Base-by-base conservation (phyloP, 2,329 filamentous ascomycete genomes). In the Paradendryphiella salina region DNA sequence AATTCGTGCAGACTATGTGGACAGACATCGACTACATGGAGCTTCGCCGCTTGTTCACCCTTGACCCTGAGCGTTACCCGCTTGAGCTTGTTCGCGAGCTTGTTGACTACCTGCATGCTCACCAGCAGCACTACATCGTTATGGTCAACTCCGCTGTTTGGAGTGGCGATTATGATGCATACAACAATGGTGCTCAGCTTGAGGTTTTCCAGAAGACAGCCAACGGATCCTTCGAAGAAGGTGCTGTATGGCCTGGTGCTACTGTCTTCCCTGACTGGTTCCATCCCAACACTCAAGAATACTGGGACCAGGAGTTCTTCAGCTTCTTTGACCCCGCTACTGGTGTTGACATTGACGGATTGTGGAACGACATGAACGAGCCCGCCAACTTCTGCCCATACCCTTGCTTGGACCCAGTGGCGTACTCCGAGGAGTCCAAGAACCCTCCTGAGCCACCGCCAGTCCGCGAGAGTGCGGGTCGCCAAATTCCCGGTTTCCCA, bases 201-300 rank as follows among this genome's bases (percentile, higher is more conserved):
- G 80, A 76, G 23, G 70, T 82, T 4, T 84, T 83, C 69, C 67
- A 82, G 26, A 77, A 79, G 55, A 59, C 52, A 6, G 62, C 67
- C 26, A 85, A 90, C 58, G 86, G 80, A 13, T 77, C 76, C 3
- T 67, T 81, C 28, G 84, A 79, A 60, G 64, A 79, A 53, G 82
- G 88, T 11, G 87, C 89, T 18, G 88, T 92, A 13, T 93, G 89
- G 89, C 87, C 88, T 7, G 88, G 88, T 38, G 79, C 85, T 7
- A 82, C 85, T 0, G 85, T 82, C 3, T 90, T 86, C 68, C 86
- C 86, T 0, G 89, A 93, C 66, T 93, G 88, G 88, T 91, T 91
- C 67, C 76, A 85, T 23, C 78, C 80, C 8, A 82, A 82, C 38
- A 82, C 83, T 1, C 80, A 85, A 41, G 64, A 71, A 0, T 93